Evolutionary conservation across 768 basidiomycete genomes (phyloP).

Genomic region (Boletus tylopilopsis): DNA sequence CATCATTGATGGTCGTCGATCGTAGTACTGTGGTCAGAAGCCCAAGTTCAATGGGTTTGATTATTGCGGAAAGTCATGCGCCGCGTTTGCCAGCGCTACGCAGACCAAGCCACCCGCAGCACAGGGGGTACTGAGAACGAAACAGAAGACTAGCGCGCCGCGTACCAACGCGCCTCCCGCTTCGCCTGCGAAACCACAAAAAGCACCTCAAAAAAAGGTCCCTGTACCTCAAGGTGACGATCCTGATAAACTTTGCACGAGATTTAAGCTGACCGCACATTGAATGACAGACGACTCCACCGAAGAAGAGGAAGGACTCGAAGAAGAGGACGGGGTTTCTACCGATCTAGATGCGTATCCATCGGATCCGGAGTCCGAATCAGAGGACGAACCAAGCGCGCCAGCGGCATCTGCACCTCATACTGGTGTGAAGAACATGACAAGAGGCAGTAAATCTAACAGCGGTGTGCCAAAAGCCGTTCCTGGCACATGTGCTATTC

Average conservation of each 20-base stretch:
- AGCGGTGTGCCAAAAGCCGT: background rate
- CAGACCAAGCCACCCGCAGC: slow-evolving; percentile 15
- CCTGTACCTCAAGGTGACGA: slow-evolving; percentile 21
- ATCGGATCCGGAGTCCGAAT: slow-evolving; percentile 26
- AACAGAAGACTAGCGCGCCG: slow-evolving; percentile 19
- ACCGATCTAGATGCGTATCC: slow-evolving; percentile 33
- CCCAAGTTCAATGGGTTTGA: slow-evolving; percentile 58
- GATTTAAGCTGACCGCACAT: slow-evolving; percentile 10
- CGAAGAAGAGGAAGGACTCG: slow-evolving; percentile 24
- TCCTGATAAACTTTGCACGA: slow-evolving; percentile 3
- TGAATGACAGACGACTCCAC: slow-evolving; percentile 20
- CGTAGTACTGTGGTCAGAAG: slow-evolving; percentile 50
- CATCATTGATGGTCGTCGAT: slow-evolving; percentile 24
- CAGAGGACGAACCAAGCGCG: slow-evolving; percentile 19
- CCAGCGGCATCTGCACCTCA: slow-evolving; percentile 9
- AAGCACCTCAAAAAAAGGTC: slow-evolving; percentile 11
- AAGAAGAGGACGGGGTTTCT: slow-evolving; percentile 21
- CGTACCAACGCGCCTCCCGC: slow-evolving; percentile 2
- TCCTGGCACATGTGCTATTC: slow-evolving; percentile 48
- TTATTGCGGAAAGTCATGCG: slow-evolving; percentile 65
- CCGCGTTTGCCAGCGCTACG: slow-evolving; percentile 39
- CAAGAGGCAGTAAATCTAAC: slow-evolving; percentile 12
- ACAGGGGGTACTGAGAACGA: slow-evolving; percentile 13
- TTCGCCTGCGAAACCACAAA: slow-evolving; percentile 11
- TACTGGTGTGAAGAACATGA: slow-evolving; percentile 2